phyloP scores from a whole-genome alignment of 305 asterid genomes.

The Solanum hybrid region DNA sequence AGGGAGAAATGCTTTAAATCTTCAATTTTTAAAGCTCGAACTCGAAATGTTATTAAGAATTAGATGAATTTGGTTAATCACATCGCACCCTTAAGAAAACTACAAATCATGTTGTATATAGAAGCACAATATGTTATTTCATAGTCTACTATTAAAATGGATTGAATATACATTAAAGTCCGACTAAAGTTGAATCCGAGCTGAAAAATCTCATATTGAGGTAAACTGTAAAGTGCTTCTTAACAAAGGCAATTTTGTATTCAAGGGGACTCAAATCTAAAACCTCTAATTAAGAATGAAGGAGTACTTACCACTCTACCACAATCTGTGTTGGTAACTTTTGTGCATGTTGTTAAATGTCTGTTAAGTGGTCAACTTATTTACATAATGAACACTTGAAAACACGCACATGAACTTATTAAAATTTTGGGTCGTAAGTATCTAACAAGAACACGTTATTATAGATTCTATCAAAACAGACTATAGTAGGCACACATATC shows the following conservation, averaged over 20 bases:
- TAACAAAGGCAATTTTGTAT: too few species aligned
- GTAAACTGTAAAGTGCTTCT: accelerated
- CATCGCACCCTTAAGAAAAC: neutral
- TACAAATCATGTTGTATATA: neutral
- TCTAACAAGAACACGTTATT: too few species aligned
- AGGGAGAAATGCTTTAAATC: neutral
- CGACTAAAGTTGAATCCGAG: neutral
- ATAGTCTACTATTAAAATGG: neutral
- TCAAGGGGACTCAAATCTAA: neutral
- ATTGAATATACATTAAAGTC: too few species aligned
- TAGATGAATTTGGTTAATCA: neutral
- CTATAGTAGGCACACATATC: neutral
- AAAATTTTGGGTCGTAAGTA: too few species aligned
- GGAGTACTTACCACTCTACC: too few species aligned
- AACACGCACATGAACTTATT: neutral
- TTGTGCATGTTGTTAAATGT: neutral
- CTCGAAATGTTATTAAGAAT: neutral
- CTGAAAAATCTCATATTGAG: accelerated
- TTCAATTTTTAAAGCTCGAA: neutral
- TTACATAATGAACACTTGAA: neutral
- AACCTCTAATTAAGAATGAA: accelerated
- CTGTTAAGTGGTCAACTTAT: neutral
- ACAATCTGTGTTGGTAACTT: neutral
- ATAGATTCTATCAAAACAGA: too few species aligned
- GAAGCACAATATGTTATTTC: neutral